phyloP scores from a whole-genome alignment of 306 rosid species.

The Cucumis hystrix region DNA sequence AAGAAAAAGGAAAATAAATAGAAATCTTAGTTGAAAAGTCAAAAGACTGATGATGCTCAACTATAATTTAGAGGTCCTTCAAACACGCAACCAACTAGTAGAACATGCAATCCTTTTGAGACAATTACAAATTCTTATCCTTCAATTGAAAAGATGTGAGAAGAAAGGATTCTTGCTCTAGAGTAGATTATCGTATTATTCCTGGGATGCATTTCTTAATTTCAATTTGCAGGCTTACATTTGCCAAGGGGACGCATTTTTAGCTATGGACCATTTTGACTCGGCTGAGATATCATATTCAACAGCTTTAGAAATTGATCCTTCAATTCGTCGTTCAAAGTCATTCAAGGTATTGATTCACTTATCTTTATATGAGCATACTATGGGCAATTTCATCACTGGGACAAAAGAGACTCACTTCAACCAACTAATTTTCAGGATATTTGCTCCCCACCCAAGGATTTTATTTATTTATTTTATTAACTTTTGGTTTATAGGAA shows the following conservation, averaged over 20 bases:
- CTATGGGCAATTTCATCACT: not conserved
- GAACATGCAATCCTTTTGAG: not conserved
- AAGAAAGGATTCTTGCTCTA: not conserved
- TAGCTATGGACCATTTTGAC: conserved; percentile 46
- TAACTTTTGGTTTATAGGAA: too few species aligned
- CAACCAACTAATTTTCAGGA: not conserved
- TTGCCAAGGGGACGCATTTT: conserved; percentile 64
- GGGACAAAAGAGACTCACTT: not conserved
- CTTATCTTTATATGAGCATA: not conserved
- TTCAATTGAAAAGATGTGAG: not conserved
- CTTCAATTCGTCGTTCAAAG: conserved; percentile 60
- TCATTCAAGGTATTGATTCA: conserved; percentile 54
- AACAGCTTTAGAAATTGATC: conserved; percentile 47
- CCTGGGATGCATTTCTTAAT: not conserved
- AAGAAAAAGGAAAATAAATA: not conserved
- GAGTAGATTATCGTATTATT: not conserved
- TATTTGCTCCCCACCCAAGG: too few species aligned
- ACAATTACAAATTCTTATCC: not conserved
- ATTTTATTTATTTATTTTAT: too few species aligned
- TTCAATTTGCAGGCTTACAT: conserved; percentile 55
- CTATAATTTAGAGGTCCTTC: not conserved
- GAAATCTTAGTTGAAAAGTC: not conserved
- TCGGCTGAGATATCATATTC: conserved; percentile 58
- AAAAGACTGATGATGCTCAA: not conserved
- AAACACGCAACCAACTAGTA: not conserved